A percentile compares a stretch with the other conserved stretches of the same genome.
These are phyloP conservation scores for Penicillium sp. DNA, from an alignment of 2,329 filamentous ascomycete genomes.

Conservation along the genomic window DNA sequence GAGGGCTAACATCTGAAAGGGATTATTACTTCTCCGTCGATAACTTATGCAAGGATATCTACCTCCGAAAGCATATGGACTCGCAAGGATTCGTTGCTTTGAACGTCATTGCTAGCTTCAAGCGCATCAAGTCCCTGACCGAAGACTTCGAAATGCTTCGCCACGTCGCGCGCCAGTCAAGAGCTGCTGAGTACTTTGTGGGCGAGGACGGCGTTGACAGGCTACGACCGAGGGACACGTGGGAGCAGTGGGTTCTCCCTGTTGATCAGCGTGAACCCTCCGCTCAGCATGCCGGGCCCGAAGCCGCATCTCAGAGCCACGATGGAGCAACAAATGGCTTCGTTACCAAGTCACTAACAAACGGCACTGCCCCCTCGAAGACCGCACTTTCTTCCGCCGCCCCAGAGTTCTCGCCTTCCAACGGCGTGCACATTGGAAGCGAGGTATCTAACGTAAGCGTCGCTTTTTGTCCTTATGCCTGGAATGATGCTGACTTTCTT, in stretches of 20 bases:
- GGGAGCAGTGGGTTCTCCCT: constrained; percentile 79
- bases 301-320: constrained; percentile 37
- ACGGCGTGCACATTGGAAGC: constrained; percentile 32
- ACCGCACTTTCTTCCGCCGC: constrained; percentile 66
- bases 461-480: constrained; percentile 31
- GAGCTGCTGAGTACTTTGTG: constrained; percentile 73
- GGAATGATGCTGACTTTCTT: constrained; percentile 9
- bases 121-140: constrained; percentile 76
- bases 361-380: constrained; percentile 49
- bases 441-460: constrained; percentile 45
- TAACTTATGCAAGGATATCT: constrained; percentile 93
- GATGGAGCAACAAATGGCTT: constrained; percentile 40
- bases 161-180: constrained; percentile 73
- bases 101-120: constrained; percentile 81
- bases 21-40: constrained; percentile 98
- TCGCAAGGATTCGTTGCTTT: constrained; percentile 89
- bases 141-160: constrained; percentile 76
- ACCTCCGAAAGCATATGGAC: constrained; percentile 89
- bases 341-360: constrained; percentile 34
- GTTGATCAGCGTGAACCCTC: constrained; percentile 72
- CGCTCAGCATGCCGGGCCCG: constrained; percentile 75
- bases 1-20: constrained; percentile 55
- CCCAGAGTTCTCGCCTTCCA: constrained; percentile 63
- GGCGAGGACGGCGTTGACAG: constrained; percentile 80
- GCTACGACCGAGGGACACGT: constrained; percentile 74